These are phyloP conservation scores for Rubia peregrina DNA, from an alignment of 305 asterid species.

Conservation along the genomic window DNA sequence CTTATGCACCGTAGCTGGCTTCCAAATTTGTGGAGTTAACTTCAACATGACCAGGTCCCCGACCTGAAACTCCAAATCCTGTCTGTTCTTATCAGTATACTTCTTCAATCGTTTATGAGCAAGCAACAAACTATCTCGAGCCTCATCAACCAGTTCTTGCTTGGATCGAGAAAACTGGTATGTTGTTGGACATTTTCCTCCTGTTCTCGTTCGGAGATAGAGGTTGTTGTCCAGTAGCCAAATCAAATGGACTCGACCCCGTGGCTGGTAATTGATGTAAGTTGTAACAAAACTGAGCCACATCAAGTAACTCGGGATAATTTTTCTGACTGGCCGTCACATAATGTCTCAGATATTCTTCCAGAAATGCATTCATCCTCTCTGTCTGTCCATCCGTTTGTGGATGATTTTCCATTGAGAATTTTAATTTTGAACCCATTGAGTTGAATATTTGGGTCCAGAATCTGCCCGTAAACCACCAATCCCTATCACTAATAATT, in stretches of 20 bases:
- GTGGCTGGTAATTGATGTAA: neutral
- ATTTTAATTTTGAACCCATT: constrained; percentile 1
- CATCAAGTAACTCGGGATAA: too few species aligned
- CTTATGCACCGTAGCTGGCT: neutral
- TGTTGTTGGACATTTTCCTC: neutral
- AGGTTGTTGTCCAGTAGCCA: neutral
- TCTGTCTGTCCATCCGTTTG: too few species aligned
- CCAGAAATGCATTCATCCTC: too few species aligned
- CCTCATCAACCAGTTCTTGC: neutral
- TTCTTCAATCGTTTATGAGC: neutral
- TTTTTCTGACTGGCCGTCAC: too few species aligned
- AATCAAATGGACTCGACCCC: neutral
- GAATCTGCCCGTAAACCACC: neutral
- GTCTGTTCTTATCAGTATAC: too few species aligned
- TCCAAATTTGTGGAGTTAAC: neutral
- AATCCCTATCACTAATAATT: neutral
- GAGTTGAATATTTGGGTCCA: neutral
- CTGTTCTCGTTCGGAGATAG: neutral
- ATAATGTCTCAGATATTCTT: too few species aligned
- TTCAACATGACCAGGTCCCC: neutral
- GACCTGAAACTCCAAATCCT: too few species aligned
- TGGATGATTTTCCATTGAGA: too few species aligned
- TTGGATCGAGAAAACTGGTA: too few species aligned
- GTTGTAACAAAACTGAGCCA: too few species aligned
- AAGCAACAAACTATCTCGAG: neutral